These are phyloP conservation scores for Calophaca sinica DNA, from an alignment of 306 rosid species.

Conservation along the genomic window DNA sequence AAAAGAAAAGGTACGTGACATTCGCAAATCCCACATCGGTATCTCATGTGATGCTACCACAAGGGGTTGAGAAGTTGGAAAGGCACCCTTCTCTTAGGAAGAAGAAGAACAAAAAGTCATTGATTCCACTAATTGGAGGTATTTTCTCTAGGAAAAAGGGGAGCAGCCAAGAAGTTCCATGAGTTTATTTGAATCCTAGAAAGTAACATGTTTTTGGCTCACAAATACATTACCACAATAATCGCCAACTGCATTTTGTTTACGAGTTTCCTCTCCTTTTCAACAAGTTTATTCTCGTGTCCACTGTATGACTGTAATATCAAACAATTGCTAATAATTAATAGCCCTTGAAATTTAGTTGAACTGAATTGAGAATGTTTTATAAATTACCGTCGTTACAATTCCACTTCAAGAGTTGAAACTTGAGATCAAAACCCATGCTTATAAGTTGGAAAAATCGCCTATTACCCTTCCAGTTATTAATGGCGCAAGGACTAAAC, in stretches of 20 bases:
- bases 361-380: no score
- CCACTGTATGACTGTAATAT: no score
- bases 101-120: slow-evolving; percentile 77
- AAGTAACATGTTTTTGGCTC: no score
- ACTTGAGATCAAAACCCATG: no score
- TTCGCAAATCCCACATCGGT: slow-evolving; percentile 77
- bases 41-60: slow-evolving; percentile 58
- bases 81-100: slow-evolving; percentile 76
- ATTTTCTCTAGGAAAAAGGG: slow-evolving; percentile 79
- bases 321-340: no score
- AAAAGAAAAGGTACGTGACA: slow-evolving; percentile 89
- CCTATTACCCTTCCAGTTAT: no score
- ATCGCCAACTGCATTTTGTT: slow-evolving; percentile 39
- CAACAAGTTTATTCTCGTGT: no score
- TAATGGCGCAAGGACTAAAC: no score
- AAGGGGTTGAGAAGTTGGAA: slow-evolving; percentile 60
- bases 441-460: no score
- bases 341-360: not conserved
- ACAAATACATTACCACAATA: slow-evolving; percentile 33
- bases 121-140: slow-evolving; percentile 70
- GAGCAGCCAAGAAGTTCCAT: slow-evolving; percentile 49
- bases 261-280: not conserved
- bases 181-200: slow-evolving; percentile 17
- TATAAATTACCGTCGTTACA: no score
- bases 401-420: no score